Evolutionary conservation across 805 yeast genomes (phyloP).

Genomic region (Candida ovalis): DNA sequence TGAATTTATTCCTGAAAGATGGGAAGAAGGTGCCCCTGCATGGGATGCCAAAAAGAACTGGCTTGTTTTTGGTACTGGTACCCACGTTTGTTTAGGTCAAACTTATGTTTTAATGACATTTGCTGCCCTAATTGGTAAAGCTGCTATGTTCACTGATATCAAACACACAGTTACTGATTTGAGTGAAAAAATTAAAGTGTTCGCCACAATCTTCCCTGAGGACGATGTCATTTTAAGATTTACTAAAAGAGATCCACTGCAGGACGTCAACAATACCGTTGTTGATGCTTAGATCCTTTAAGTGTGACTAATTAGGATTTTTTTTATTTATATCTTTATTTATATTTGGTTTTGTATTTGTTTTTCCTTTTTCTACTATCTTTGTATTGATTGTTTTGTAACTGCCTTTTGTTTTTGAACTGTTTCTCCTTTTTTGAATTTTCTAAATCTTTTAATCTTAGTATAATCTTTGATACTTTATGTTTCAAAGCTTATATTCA

Average conservation of each 20-base stretch:
- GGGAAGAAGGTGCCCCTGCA: slow-evolving; percentile 78
- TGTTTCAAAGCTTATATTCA: no score
- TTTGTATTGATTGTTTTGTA: neutral
- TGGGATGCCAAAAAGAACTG: slow-evolving; percentile 80
- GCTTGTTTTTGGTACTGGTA: slow-evolving; percentile 96
- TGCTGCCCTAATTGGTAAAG: slow-evolving; percentile 88
- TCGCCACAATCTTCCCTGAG: slow-evolving; percentile 97
- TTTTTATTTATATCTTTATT: neutral
- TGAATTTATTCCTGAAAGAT: slow-evolving; percentile 91
- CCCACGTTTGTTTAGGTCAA: slow-evolving; percentile 95
- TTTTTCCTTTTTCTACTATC: neutral
- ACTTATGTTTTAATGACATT: slow-evolving; percentile 88
- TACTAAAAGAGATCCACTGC: slow-evolving; percentile 55
- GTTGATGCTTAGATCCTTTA: neutral
- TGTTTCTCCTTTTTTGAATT: neutral
- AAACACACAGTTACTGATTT: slow-evolving; percentile 77
- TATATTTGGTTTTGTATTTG: neutral
- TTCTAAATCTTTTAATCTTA: no score
- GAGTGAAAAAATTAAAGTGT: slow-evolving; percentile 90
- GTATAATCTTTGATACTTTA: no score
- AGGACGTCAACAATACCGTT: neutral
- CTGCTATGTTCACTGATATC: slow-evolving; percentile 75
- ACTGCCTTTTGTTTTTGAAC: neutral
- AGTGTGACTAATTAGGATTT: neutral
- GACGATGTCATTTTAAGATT: slow-evolving; percentile 87